These are phyloP conservation scores for Sedum album DNA, from an alignment of 164 flowering plant genomes.

Conservation along the genomic window DNA sequence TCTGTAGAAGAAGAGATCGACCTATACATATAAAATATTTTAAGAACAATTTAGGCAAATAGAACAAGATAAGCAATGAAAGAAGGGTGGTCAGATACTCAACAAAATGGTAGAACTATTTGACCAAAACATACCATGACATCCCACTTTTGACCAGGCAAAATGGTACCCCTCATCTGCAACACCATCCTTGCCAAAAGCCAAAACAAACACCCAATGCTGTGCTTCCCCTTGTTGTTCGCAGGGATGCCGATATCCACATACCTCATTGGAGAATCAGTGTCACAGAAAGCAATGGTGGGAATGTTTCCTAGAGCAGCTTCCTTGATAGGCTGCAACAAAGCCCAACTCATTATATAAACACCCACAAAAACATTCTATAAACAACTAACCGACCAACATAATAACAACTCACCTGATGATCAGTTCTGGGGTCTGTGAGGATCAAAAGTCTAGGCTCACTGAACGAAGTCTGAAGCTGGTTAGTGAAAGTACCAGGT, in stretches of 20 bases:
- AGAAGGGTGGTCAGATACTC: no score
- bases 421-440: slow-evolving; percentile 76
- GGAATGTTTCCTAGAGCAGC: slow-evolving; percentile 79
- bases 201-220: slow-evolving; percentile 86
- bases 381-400: background rate
- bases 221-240: slow-evolving; percentile 88
- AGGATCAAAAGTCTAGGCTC: slow-evolving; percentile 84
- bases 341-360: background rate
- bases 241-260: slow-evolving; percentile 90
- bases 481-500: slow-evolving; percentile 91
- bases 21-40: slow-evolving; percentile 30
- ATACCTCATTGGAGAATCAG: slow-evolving; percentile 77
- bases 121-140: slow-evolving; percentile 23
- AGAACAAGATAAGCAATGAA: background rate
- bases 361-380: background rate
- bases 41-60: background rate
- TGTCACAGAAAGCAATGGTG: slow-evolving; percentile 90
- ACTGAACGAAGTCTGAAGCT: slow-evolving; percentile 70
- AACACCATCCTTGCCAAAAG: slow-evolving; percentile 78
- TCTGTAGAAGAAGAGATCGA: slow-evolving; percentile 74
- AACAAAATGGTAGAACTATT: background rate
- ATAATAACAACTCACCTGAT: slow-evolving; percentile 26
- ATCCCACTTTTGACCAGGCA: slow-evolving; percentile 65
- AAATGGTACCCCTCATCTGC: slow-evolving; percentile 76
- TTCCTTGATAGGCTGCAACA: slow-evolving; percentile 85